Percentiles rank a stretch among this genome's conserved stretches.
phyloP scores from a whole-genome alignment of 1,284 basidiomycete genomes.

The Schizophyllum amplum region DNA sequence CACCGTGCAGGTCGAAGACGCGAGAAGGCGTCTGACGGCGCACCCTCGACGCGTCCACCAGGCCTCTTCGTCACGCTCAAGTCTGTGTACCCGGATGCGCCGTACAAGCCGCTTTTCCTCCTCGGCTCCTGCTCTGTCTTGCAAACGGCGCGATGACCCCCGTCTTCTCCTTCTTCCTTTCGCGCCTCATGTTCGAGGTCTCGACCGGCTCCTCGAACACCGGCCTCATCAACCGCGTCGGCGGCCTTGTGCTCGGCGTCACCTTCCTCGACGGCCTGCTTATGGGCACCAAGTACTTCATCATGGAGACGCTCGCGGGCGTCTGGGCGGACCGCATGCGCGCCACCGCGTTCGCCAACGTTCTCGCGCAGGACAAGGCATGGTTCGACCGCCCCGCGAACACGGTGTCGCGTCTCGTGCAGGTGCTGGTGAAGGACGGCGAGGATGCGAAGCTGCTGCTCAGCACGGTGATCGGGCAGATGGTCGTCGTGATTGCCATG shows the following conservation, averaged over 20 bases:
- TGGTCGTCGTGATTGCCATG: constrained; percentile 74
- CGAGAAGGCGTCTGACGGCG: constrained; percentile 25
- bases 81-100: constrained; percentile 60
- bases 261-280: constrained; percentile 72
- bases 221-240: constrained; percentile 60
- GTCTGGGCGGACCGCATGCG: constrained; percentile 74
- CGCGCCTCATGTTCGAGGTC: constrained; percentile 73
- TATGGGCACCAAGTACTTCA: constrained; percentile 65
- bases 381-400: constrained; percentile 81
- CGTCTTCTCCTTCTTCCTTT: constrained; percentile 85
- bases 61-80: constrained; percentile 39
- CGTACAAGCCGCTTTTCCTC: constrained; percentile 63
- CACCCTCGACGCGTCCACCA: constrained; percentile 18
- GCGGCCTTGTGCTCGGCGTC: constrained; percentile 63
- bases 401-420: constrained; percentile 59
- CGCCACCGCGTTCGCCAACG: constrained; percentile 42
- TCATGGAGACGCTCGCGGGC: constrained; percentile 71
- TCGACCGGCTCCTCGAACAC: constrained; percentile 61
- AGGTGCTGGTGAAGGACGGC: constrained; percentile 82
- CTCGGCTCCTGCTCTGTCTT: constrained; percentile 57
- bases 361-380: constrained; percentile 81
- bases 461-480: constrained; percentile 67
- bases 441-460: constrained; percentile 84
- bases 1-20: constrained; percentile 32
- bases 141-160: constrained; percentile 81